Conservation (phyloP, 208 protist species). For the Kentomonas sorsogonicus region DNA sequence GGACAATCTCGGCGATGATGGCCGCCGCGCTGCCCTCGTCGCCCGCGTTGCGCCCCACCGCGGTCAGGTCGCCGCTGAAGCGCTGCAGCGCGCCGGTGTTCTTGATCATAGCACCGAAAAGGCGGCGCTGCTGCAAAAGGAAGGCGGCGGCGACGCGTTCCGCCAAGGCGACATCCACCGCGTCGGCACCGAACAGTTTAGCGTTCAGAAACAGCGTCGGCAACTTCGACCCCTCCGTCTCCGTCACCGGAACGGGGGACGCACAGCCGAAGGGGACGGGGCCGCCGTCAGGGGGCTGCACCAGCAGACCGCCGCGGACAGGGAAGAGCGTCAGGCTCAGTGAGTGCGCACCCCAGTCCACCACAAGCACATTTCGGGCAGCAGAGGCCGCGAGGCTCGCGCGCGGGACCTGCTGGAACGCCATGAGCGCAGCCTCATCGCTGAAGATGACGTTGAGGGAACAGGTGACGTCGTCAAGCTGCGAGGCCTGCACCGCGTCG, state of each 20-base stretch:
- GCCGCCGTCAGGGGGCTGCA: slow-evolving; percentile 5
- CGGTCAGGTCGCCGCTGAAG: slow-evolving; percentile 18
- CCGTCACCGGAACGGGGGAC: slow-evolving; percentile 34
- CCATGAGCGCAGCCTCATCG: slow-evolving; percentile 62
- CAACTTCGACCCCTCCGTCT: slow-evolving; percentile 7
- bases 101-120: slow-evolving; percentile 37
- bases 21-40: neutral
- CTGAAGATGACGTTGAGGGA: slow-evolving; percentile 57
- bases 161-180: slow-evolving; percentile 51
- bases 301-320: slow-evolving; percentile 44
- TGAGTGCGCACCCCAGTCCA: slow-evolving; percentile 79
- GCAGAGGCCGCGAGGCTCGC: slow-evolving; percentile 16
- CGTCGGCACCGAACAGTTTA: slow-evolving; percentile 49
- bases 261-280: no score
- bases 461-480: slow-evolving; percentile 41
- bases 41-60: neutral
- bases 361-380: slow-evolving; percentile 53
- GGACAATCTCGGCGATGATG: slow-evolving; percentile 50
- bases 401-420: slow-evolving; percentile 55
- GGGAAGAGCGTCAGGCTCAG: slow-evolving; percentile 48
- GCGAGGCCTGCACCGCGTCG: slow-evolving; percentile 59
- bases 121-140: slow-evolving; percentile 55
- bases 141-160: slow-evolving; percentile 72
- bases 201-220: slow-evolving; percentile 15
- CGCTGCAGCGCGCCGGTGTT: slow-evolving; percentile 24